These are phyloP conservation scores for Pouteria glomerata DNA, from an alignment of 148 eudicot genomes.

Conservation along the genomic window DNA sequence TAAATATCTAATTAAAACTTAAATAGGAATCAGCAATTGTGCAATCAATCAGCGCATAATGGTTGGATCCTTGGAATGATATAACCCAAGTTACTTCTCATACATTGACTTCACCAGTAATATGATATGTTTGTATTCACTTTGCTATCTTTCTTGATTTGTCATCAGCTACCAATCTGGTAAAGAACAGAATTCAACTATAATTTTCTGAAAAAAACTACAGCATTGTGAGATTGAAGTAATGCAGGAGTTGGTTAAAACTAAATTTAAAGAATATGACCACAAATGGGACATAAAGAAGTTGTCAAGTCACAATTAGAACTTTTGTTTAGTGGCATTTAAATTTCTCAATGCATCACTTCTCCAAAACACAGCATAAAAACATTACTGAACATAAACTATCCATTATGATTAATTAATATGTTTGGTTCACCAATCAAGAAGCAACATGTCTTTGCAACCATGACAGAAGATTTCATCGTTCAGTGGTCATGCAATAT, in stretches of 20 bases:
- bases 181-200: background rate
- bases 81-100: too few relatives aligned
- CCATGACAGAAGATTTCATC: background rate
- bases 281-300: background rate
- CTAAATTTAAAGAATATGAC: too few relatives aligned
- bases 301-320: background rate
- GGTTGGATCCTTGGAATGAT: too few relatives aligned
- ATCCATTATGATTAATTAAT: background rate
- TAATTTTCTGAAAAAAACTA: background rate
- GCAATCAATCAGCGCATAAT: too few relatives aligned
- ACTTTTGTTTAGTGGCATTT: background rate
- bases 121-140: too few relatives aligned
- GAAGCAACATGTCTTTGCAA: background rate
- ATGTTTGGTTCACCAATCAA: background rate
- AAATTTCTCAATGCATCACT: background rate
- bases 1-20: too few relatives aligned
- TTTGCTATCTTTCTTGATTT: too few relatives aligned
- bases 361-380: background rate
- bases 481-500: background rate
- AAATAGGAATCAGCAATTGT: too few relatives aligned
- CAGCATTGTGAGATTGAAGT: background rate
- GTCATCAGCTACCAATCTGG: too few relatives aligned
- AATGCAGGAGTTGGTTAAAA: too few relatives aligned
- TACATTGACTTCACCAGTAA: too few relatives aligned
- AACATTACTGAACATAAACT: conserved; percentile 3